phyloP scores from a whole-genome alignment of 768 basidiomycete genomes.

The Pleurotus tuoliensis region DNA sequence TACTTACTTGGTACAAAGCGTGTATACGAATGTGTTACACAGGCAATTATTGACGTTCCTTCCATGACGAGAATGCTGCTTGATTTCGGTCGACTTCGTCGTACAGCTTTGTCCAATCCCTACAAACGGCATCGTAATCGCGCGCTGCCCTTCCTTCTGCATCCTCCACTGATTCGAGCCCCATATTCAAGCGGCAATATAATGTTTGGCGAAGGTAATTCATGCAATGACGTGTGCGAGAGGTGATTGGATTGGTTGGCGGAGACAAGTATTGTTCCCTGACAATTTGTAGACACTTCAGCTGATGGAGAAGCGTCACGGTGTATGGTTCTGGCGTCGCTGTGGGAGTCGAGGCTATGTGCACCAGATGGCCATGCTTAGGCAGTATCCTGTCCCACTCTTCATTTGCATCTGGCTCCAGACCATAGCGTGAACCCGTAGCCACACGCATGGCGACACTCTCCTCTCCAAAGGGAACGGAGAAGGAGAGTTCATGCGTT shows the following conservation, averaged over 20 bases:
- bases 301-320: slow-evolving; percentile 35
- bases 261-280: slow-evolving; percentile 18
- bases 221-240: slow-evolving; percentile 24
- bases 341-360: slow-evolving; percentile 16
- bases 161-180: slow-evolving; percentile 15
- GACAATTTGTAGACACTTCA: slow-evolving; percentile 34
- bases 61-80: neutral
- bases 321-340: slow-evolving; percentile 21
- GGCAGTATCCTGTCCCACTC: slow-evolving; percentile 28
- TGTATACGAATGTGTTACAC: neutral
- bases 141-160: slow-evolving; percentile 8
- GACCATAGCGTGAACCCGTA: slow-evolving; percentile 15
- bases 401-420: slow-evolving; percentile 11
- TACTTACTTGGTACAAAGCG: neutral
- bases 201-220: slow-evolving; percentile 29
- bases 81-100: slow-evolving; percentile 18
- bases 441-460: slow-evolving; percentile 19
- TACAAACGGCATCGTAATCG: slow-evolving; percentile 14
- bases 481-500: slow-evolving; percentile 31
- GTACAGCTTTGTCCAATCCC: slow-evolving; percentile 17
- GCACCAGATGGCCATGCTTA: slow-evolving; percentile 24
- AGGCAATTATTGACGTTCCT: slow-evolving; percentile 2
- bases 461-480: slow-evolving; percentile 12
- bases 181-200: slow-evolving; percentile 23
- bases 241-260: neutral